Conservation (phyloP, 1,139 yeast genomes). For the Diutina mesorugosa region DNA sequence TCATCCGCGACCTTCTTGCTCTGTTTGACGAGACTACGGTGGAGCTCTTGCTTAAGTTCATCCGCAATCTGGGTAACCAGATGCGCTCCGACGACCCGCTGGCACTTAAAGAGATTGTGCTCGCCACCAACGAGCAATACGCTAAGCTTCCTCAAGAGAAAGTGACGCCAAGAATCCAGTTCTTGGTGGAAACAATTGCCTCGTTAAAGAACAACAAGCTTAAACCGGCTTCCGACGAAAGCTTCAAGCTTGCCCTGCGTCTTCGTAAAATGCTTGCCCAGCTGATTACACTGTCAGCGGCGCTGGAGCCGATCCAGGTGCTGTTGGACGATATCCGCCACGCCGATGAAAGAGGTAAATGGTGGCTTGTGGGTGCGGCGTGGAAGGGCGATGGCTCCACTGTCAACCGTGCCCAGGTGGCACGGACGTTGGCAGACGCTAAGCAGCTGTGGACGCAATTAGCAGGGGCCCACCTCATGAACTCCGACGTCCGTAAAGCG, state of each 20-base stretch:
- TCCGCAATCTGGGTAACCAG: slow-evolving; percentile 71
- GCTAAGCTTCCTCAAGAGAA: background rate
- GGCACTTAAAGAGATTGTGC: slow-evolving; percentile 69
- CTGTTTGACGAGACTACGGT: slow-evolving; percentile 61
- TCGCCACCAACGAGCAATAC: slow-evolving; percentile 15
- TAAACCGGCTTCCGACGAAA: slow-evolving; percentile 35
- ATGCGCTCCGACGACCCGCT: slow-evolving; percentile 84
- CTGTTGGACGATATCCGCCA: slow-evolving; percentile 69
- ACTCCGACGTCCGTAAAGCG: slow-evolving; percentile 89
- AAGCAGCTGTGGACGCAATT: slow-evolving; percentile 85
- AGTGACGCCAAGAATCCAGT: slow-evolving; percentile 51
- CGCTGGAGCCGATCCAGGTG: slow-evolving; percentile 73
- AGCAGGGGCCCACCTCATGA: slow-evolving; percentile 83
- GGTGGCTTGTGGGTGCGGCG: slow-evolving; percentile 99
- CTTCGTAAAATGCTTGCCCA: slow-evolving; percentile 58
- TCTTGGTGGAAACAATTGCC: slow-evolving; percentile 72
- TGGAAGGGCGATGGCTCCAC: slow-evolving; percentile 56
- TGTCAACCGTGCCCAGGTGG: slow-evolving; percentile 12
- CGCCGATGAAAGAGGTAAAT: slow-evolving; percentile 72
- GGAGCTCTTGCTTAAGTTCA: slow-evolving; percentile 59
- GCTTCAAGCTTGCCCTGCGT: slow-evolving; percentile 38
- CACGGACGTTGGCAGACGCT: slow-evolving; percentile 49
- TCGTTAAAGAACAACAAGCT: slow-evolving; percentile 79
- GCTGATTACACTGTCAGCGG: slow-evolving; percentile 23
- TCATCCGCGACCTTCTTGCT: slow-evolving; percentile 43